Evolutionary conservation across 73 alveolate genomes (phyloP), one percentile per base, ranked within the genome.

Genomic region (Symbiodinium pilosum): DNA sequence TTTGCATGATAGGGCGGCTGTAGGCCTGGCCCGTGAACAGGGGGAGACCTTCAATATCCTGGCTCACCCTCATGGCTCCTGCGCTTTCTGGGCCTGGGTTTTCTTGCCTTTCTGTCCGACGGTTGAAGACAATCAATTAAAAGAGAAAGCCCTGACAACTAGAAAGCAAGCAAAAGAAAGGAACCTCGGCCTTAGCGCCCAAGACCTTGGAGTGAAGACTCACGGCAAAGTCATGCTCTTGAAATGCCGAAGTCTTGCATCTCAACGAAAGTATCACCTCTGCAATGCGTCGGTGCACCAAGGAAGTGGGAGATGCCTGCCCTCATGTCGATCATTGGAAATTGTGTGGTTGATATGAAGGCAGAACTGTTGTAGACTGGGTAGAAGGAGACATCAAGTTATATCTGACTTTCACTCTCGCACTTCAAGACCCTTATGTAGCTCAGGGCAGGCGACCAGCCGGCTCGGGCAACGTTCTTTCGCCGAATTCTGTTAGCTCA

Each of bases 361-460:
- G n/a, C n/a, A n/a, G n/a, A n/a, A n/a, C n/a, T n/a, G n/a, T n/a
- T n/a, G n/a, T n/a, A n/a, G n/a, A n/a, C n/a, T n/a, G n/a, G n/a
- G n/a, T n/a, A n/a, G n/a, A n/a, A n/a, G n/a, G n/a, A n/a, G n/a
- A n/a, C n/a, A n/a, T n/a, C n/a, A n/a, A n/a, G n/a, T n/a, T n/a
- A n/a, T n/a, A n/a, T n/a, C n/a, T n/a, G n/a, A n/a, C n/a, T n/a
- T n/a, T n/a, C 14, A 64, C 9, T 64, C 81, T 64, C 39, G 39
- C 81, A 64, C 41, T 28, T 28, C 81, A 64, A 64, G 39, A 28
- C 38, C 24, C 81, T 64, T 64, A 38, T 28, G 34, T 64, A 64
- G 81, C 39, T 28, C 38, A 64, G n/a, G 9, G 81, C 81, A 64
- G 81, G 81, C 81, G 81, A 64, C 81, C 81, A 64, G 81, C 81